Evolutionary conservation across 2,329 filamentous ascomycete genomes (phyloP).

Genomic region (Cladosporium sp.): DNA sequence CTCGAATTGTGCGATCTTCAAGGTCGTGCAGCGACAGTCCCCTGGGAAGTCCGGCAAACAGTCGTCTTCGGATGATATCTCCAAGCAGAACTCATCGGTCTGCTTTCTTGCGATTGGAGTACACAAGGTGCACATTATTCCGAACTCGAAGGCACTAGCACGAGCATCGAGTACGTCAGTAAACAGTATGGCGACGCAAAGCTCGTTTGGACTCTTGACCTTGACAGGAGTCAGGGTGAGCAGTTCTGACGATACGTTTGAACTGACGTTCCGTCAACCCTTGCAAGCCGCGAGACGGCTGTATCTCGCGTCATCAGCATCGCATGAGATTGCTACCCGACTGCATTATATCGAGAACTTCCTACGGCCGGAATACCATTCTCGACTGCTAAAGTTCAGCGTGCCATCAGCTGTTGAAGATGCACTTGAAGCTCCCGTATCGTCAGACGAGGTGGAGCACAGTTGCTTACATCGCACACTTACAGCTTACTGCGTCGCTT

Average conservation of each 20-base stretch:
- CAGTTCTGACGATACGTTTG: slow-evolving; percentile 59
- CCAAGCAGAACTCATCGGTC: slow-evolving; percentile 57
- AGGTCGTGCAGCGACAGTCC: slow-evolving; percentile 58
- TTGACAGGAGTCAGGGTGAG: slow-evolving; percentile 55
- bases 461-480: slow-evolving; percentile 59
- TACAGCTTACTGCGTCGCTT: slow-evolving; percentile 63
- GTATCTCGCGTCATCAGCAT: slow-evolving; percentile 58
- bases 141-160: slow-evolving; percentile 51
- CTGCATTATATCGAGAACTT: slow-evolving; percentile 57
- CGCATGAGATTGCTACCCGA: slow-evolving; percentile 57
- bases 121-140: slow-evolving; percentile 63
- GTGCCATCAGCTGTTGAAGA: slow-evolving; percentile 53
- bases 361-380: slow-evolving; percentile 59
- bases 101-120: slow-evolving; percentile 64
- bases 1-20: slow-evolving; percentile 60
- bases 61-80: slow-evolving; percentile 59
- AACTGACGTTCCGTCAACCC: slow-evolving; percentile 55
- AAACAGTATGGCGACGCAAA: slow-evolving; percentile 40
- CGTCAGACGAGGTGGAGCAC: slow-evolving; percentile 53
- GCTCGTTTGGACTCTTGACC: slow-evolving; percentile 58
- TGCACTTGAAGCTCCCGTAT: slow-evolving; percentile 41
- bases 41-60: slow-evolving; percentile 47
- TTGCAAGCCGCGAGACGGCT: slow-evolving; percentile 50
- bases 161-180: slow-evolving; percentile 51
- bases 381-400: slow-evolving; percentile 56